These are phyloP conservation scores for Leucosporidium scottii DNA, from an alignment of 768 basidiomycete species.

Conservation along the genomic window DNA sequence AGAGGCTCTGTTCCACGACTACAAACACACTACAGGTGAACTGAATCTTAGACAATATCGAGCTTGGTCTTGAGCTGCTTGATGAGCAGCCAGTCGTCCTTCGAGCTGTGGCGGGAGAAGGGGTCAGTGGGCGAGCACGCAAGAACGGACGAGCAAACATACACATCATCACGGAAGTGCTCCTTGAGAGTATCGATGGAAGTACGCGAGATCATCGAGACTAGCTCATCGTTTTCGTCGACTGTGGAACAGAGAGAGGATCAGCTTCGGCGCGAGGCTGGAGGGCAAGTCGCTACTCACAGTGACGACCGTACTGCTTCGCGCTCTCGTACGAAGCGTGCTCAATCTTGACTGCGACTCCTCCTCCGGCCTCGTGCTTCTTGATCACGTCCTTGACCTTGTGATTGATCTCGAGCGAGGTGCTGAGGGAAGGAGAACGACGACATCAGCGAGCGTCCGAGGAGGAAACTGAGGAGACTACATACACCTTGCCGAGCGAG, in stretches of 20 bases:
- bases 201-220: conserved; percentile 81
- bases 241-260: conserved; percentile 33
- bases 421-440: conserved; percentile 49
- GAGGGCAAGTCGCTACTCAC: conserved; percentile 47
- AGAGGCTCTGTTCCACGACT: too few species aligned
- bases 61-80: conserved; percentile 59
- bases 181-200: conserved; percentile 94
- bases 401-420: conserved; percentile 96
- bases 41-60: too few species aligned
- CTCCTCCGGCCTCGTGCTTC: conserved; percentile 87
- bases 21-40: too few species aligned
- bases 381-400: conserved; percentile 82
- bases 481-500: conserved; percentile 88
- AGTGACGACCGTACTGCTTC: conserved; percentile 93
- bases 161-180: conserved; percentile 40
- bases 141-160: background rate
- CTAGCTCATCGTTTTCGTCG: conserved; percentile 80
- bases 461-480: conserved; percentile 12
- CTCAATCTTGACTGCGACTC: conserved; percentile 97
- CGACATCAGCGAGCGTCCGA: conserved; percentile 14
- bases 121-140: background rate
- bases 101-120: conserved; percentile 50
- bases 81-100: conserved; percentile 89
- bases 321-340: conserved; percentile 91
- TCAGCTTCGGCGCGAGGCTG: background rate